A percentile compares a stretch with the other conserved stretches of the same genome.
These are phyloP conservation scores for Artemisia annua DNA, from an alignment of 129 eudicot genomes.

Conservation along the genomic window DNA sequence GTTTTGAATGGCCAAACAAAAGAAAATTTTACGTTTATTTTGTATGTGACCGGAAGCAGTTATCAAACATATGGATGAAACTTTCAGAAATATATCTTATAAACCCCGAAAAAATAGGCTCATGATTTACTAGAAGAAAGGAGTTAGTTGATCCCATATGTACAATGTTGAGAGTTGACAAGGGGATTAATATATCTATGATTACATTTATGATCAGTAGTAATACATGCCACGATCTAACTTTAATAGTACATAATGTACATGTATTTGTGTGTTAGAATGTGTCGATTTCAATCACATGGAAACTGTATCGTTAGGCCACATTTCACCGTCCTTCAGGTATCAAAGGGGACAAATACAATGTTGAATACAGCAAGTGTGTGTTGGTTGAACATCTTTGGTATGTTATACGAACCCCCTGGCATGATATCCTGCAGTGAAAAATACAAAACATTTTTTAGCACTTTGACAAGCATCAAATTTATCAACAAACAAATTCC, in stretches of 20 bases:
- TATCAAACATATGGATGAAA: too few relatives aligned
- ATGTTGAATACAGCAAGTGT: neutral
- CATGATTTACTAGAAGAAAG: neutral
- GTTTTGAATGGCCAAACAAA: too few relatives aligned
- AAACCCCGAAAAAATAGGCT: neutral
- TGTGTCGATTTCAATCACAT: neutral
- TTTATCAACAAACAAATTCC: too few relatives aligned
- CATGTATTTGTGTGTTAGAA: slow-evolving; percentile 22
- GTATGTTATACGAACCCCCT: neutral
- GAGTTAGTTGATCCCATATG: slow-evolving; percentile 12
- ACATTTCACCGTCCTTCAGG: slow-evolving; percentile 2
- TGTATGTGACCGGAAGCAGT: too few relatives aligned
- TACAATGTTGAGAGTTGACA: slow-evolving; percentile 14
- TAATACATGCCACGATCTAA: slow-evolving; percentile 8
- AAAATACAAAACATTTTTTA: too few relatives aligned
- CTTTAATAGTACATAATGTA: slow-evolving; percentile 21
- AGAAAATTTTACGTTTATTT: too few relatives aligned
- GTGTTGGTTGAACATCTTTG: slow-evolving; percentile 1
- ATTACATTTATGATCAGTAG: slow-evolving; percentile 10
- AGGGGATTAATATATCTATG: slow-evolving; percentile 19
- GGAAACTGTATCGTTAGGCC: neutral
- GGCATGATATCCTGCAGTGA: slow-evolving; percentile 3
- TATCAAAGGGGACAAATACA: neutral
- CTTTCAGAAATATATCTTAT: too few relatives aligned
- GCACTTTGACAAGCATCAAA: neutral